These are phyloP conservation scores for Tulasnella sp. DNA, from an alignment of 768 basidiomycete species.

Conservation along the genomic window DNA sequence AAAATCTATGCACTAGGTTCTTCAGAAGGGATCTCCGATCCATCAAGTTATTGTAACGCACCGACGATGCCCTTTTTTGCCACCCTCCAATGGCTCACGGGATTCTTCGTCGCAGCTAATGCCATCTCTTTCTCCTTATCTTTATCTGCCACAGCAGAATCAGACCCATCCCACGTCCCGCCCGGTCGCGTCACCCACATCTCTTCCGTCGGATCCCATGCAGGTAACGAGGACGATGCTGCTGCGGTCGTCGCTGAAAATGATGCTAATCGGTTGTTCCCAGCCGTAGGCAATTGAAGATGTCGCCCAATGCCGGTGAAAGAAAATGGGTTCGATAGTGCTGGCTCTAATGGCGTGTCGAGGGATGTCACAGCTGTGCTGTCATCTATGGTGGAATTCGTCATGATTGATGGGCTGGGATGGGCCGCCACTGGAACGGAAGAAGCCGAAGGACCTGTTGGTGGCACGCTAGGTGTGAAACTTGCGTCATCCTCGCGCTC, in stretches of 20 bases:
- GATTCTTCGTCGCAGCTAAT: constrained; percentile 51
- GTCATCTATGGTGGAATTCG: neutral
- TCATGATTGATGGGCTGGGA: constrained; percentile 2
- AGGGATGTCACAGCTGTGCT: constrained; percentile 15
- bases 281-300: neutral
- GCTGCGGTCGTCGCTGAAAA: neutral
- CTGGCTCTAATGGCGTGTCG: constrained; percentile 14
- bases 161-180: constrained; percentile 27
- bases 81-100: constrained; percentile 83
- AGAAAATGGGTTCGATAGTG: neutral
- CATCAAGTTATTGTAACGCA: constrained; percentile 27
- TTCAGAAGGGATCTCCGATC: too few relatives aligned
- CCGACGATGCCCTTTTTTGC: constrained; percentile 63
- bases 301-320: neutral
- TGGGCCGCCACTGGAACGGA: constrained; percentile 15
- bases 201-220: constrained; percentile 68
- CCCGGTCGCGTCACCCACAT: constrained; percentile 58
- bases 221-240: constrained; percentile 21
- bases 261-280: neutral
- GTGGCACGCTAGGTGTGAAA: constrained; percentile 49
- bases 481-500: constrained; percentile 71
- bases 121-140: constrained; percentile 36
- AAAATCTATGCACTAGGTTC: constrained; percentile 46
- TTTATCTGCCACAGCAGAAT: constrained; percentile 39
- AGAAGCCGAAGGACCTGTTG: constrained; percentile 24